Evolutionary conservation across 345 rosid genomes (phyloP), one percentile per base, ranked within the genome.

Genomic region (Pelargonium nanum): DNA sequence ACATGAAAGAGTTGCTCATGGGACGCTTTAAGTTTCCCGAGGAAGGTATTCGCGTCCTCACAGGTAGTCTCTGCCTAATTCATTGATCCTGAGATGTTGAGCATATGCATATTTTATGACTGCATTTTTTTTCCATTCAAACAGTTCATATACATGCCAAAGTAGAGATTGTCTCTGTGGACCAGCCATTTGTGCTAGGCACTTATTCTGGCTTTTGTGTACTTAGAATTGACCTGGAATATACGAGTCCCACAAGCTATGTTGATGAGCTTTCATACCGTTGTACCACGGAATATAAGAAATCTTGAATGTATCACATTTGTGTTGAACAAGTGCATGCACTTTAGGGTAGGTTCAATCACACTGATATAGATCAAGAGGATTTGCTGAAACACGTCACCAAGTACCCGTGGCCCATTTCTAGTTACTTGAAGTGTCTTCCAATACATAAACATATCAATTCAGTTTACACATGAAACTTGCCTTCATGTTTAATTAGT

Each of bases 1-100:
- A 68, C 67, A 80, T 82, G 72, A 82, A 73, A 59, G 62, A 67
- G 0, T 22, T 81, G 65, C 67, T 84, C 72, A 74, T 80, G 2
- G 24, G 0, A 0, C n/a, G 24, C 6, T 78, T 60, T 17, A 65
- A 59, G 2, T 84, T 74, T 65, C 53, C 25, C 21, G 28, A 13
- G 21, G 62, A 76, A 15, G 59, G 52, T 61, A 71, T 84, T 40
- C 75, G 60, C 2, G 76, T 80, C 24, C 86, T 84, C 19, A 81
- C 90, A 53, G 85, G 89, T 81, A 74, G 1, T 0, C 1, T 16
- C 15, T 1, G 15, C 34, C 1, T 17, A 55, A 4, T 44, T 20
- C 21, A 21, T 0, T 13, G 1, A 6, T n/a, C 16, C 17, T 53
- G 17, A 24, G 28, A 15, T 8, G 20, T 62, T 62, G 20, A 21